These are phyloP conservation scores for Aspergillus asperescens DNA, from an alignment of 495 filamentous ascomycete genomes.

Conservation along the genomic window DNA sequence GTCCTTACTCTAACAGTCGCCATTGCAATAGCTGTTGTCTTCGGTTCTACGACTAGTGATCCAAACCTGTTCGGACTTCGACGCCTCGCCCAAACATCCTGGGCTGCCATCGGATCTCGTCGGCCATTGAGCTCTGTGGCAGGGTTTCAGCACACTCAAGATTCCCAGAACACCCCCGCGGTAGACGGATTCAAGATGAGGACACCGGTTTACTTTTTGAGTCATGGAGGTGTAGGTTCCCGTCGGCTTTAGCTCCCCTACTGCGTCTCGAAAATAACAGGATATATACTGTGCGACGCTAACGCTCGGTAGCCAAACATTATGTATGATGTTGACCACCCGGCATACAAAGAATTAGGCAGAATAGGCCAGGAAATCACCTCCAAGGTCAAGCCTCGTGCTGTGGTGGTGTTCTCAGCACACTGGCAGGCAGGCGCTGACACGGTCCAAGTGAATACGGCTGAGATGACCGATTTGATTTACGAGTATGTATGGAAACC, in stretches of 20 bases:
- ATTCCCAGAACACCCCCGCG: background rate
- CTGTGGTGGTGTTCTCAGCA: constrained; percentile 80
- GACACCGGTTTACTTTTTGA: constrained; percentile 73
- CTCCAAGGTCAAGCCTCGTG: constrained; percentile 68
- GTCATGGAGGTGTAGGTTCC: constrained; percentile 65
- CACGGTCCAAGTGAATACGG: constrained; percentile 66
- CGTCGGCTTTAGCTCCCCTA: background rate
- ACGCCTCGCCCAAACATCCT: constrained; percentile 20
- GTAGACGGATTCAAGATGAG: constrained; percentile 11
- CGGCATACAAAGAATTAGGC: constrained; percentile 64
- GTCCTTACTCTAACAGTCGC: constrained; percentile 8
- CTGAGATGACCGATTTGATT: constrained; percentile 64
- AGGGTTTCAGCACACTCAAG: background rate
- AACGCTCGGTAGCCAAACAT: constrained; percentile 54
- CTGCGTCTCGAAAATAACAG: no score
- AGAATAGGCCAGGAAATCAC: constrained; percentile 74
- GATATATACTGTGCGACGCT: background rate
- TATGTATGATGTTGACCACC: constrained; percentile 69
- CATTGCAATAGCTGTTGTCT: constrained; percentile 1
- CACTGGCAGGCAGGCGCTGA: constrained; percentile 68
- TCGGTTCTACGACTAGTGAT: background rate
- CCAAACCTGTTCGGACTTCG: constrained; percentile 31
- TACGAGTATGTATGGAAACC: constrained; percentile 64
- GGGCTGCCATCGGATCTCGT: constrained; percentile 7
- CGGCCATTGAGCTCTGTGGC: background rate